These are phyloP conservation scores for Quercus rubra DNA, from an alignment of 306 rosid genomes.

Conservation along the genomic window DNA sequence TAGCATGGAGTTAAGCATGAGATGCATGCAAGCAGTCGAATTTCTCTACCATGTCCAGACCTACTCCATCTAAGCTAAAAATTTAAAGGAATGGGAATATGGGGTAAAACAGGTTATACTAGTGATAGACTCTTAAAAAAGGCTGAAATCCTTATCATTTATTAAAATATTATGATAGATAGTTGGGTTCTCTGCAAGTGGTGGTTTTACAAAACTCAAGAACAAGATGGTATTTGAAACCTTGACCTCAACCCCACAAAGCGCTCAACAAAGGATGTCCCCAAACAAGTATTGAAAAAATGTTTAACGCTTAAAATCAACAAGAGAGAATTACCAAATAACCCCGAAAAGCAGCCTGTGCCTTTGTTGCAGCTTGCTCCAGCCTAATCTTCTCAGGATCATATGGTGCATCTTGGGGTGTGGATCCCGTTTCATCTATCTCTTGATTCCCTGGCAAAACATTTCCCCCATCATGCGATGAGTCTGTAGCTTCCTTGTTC, in stretches of 20 bases:
- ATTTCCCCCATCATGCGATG: slow-evolving; percentile 21
- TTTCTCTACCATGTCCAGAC: not conserved
- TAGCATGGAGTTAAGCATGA: not conserved
- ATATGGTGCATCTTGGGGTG: slow-evolving; percentile 40
- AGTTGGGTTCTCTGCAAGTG: not conserved
- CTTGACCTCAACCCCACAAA: slow-evolving; percentile 3
- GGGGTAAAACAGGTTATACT: not conserved
- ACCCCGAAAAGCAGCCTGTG: slow-evolving; percentile 98
- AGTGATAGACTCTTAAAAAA: not conserved
- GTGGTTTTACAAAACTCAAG: no score
- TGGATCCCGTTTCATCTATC: slow-evolving; percentile 46
- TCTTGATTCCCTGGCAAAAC: slow-evolving; percentile 41
- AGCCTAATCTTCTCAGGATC: slow-evolving; percentile 67
- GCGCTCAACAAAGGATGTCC: slow-evolving; percentile 8
- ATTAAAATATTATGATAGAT: not conserved
- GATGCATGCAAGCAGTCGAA: not conserved
- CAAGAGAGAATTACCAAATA: slow-evolving; percentile 64
- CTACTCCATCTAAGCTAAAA: not conserved
- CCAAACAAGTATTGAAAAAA: not conserved
- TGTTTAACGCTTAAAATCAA: not conserved
- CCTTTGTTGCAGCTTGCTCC: slow-evolving; percentile 88
- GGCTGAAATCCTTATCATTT: not conserved
- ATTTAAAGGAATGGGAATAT: not conserved
- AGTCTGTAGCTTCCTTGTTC: slow-evolving; percentile 42
- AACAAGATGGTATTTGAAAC: not conserved